These are phyloP conservation scores for Protomyces inouyei DNA, from an alignment of 1,139 yeast genomes.

Conservation along the genomic window DNA sequence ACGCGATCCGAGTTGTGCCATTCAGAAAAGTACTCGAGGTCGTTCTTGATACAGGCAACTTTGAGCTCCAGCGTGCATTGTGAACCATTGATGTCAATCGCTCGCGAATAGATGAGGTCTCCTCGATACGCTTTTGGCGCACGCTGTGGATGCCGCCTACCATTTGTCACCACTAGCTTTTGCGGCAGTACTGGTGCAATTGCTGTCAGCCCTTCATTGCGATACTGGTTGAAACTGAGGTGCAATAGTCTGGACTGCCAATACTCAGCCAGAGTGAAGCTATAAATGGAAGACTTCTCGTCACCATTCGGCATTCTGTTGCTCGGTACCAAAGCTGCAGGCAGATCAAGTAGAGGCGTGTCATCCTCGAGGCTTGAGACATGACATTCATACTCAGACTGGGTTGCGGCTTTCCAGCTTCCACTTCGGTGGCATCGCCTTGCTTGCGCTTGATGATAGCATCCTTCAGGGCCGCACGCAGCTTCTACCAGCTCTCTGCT, in stretches of 20 bases:
- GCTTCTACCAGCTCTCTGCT: too few relatives aligned
- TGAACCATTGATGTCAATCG: background rate
- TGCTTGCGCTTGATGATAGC: too few relatives aligned
- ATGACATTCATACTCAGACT: too few relatives aligned
- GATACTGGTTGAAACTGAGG: background rate
- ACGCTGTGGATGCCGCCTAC: background rate
- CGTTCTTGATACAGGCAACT: background rate
- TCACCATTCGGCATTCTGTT: background rate
- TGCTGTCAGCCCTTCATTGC: background rate
- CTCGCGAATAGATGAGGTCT: background rate
- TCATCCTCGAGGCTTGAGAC: too few relatives aligned
- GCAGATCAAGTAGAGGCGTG: too few relatives aligned
- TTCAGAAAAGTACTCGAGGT: slow-evolving; percentile 16
- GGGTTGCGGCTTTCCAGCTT: too few relatives aligned
- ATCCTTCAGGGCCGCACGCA: too few relatives aligned
- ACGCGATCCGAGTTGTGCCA: slow-evolving; percentile 35
- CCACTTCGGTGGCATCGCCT: too few relatives aligned
- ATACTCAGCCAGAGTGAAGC: background rate
- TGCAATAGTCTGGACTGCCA: background rate
- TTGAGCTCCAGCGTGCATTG: background rate
- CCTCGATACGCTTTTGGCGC: background rate
- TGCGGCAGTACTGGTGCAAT: background rate
- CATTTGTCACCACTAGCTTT: background rate
- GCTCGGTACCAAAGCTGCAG: too few relatives aligned
- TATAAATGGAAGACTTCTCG: background rate